A percentile compares a stretch with the other conserved stretches of the same genome.
phyloP scores from a whole-genome alignment of 2,329 filamentous ascomycete species.

The Spiromastix sp. region DNA sequence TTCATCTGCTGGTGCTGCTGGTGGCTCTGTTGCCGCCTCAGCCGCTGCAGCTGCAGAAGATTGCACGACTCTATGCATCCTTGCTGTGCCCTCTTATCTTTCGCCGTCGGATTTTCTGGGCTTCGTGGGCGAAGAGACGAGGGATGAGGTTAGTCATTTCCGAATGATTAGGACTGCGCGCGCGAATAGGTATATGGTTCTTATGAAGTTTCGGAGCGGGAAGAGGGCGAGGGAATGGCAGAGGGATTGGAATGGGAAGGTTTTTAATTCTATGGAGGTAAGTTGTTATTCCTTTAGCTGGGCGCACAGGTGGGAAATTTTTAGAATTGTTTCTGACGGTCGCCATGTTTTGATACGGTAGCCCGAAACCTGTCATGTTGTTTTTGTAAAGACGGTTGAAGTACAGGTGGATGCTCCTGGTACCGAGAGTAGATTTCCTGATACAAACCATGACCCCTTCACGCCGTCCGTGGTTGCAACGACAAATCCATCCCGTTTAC shows the following conservation, averaged over 20 bases:
- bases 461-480: constrained; percentile 41
- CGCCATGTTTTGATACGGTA: constrained; percentile 24
- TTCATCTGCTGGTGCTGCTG: too few relatives aligned
- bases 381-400: constrained; percentile 86
- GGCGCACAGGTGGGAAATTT: not conserved
- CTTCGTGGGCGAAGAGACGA: constrained; percentile 80
- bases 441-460: constrained; percentile 55
- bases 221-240: constrained; percentile 70
- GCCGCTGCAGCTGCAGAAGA: constrained; percentile 35
- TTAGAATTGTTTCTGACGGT: constrained; percentile 9
- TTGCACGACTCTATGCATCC: constrained; percentile 82
- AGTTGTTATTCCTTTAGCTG: constrained; percentile 18
- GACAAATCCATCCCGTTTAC: constrained; percentile 12
- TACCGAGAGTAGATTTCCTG: constrained; percentile 43
- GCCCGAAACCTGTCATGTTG: constrained; percentile 90
- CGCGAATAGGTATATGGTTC: constrained; percentile 85
- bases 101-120: constrained; percentile 82
- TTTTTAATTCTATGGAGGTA: constrained; percentile 87
- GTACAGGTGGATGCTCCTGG: constrained; percentile 40
- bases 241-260: constrained; percentile 79
- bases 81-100: constrained; percentile 90
- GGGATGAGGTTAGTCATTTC: constrained; percentile 82
- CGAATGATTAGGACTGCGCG: constrained; percentile 83
- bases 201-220: constrained; percentile 82
- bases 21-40: constrained; percentile 1